Base-by-base conservation (phyloP, 345 rosid genomes). In the Linum lewisii region DNA sequence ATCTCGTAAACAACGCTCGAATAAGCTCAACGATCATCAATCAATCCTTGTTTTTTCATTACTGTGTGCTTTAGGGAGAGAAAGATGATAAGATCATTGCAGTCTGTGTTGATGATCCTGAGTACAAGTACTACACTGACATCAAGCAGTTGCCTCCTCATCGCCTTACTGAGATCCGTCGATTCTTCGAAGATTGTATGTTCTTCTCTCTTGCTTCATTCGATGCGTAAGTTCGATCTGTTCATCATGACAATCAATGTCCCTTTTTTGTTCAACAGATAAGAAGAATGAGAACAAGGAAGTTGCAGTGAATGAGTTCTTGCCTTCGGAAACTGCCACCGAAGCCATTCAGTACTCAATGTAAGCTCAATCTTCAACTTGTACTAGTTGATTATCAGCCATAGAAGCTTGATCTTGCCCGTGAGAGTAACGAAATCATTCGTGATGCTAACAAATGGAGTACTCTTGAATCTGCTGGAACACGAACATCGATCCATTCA, bases 11-110 rank as follows among this genome's bases (percentile, higher is more conserved):
- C n/a, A n/a, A n/a, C n/a, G n/a, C n/a, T n/a, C n/a, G n/a, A n/a
- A n/a, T n/a, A n/a, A n/a, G n/a, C n/a, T n/a, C n/a, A n/a, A n/a
- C n/a, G n/a, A n/a, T n/a, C n/a, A n/a, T n/a, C n/a, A n/a, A n/a
- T n/a, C n/a, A 29, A 29, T 29, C 34, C 5, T 22, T 26, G 38
- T 54, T 26, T 15, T 58, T 37, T 44, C 21, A 63, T 23, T 44
- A n/a, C 18, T 64, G 29, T 19, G 19, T 42, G 26, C 6, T 58
- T 18, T 67, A 91, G 97, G 98, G 98, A 56, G 97, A 88, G 81
- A 92, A 86, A 78, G 98, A 92, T 66, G 98, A 92, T 72, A 92
- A 92, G 78, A 88, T 92, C 69, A 92, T 92, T 10, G 98, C 98
- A 44, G 96, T 92, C 2, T 92, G 98, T 70, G 96, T 90, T 24